phyloP scores from a whole-genome alignment of 805 yeast genomes.

The Metschnikowia bowlesiae region DNA sequence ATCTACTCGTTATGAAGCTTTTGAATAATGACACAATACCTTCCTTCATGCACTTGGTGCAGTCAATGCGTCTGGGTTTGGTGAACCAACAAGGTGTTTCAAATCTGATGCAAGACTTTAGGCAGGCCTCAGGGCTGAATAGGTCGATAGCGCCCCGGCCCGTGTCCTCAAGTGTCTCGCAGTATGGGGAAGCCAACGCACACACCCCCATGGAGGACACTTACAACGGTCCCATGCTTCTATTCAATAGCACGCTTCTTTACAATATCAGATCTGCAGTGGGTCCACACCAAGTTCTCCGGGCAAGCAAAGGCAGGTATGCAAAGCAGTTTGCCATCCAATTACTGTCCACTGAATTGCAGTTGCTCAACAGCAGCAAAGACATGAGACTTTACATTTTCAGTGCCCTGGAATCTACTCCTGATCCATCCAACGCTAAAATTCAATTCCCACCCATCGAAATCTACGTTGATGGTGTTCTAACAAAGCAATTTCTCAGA shows the following conservation, averaged over 20 bases:
- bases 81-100: slow-evolving; percentile 7
- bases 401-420: slow-evolving; percentile 42
- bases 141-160: not conserved
- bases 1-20: slow-evolving; percentile 40
- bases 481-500: slow-evolving; percentile 39
- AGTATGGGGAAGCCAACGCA: not conserved
- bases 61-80: slow-evolving; percentile 27
- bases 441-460: slow-evolving; percentile 76
- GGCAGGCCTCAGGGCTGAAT: not conserved
- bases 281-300: slow-evolving; percentile 43
- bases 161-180: not conserved
- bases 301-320: slow-evolving; percentile 44
- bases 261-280: slow-evolving; percentile 46
- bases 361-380: slow-evolving; percentile 22
- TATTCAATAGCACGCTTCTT: slow-evolving; percentile 55
- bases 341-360: slow-evolving; percentile 40
- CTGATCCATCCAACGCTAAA: slow-evolving; percentile 22
- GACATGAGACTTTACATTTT: slow-evolving; percentile 44
- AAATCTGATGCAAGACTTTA: slow-evolving; percentile 7
- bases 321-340: slow-evolving; percentile 32
- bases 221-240: slow-evolving; percentile 35
- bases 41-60: slow-evolving; percentile 25
- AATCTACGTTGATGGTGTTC: slow-evolving; percentile 53
- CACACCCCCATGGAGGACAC: not conserved
- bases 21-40: slow-evolving; percentile 35